A percentile compares a stretch with the other conserved stretches of the same genome.
Evolutionary conservation across 805 yeast species (phyloP).

Genomic region (Yarrowia sp.): DNA sequence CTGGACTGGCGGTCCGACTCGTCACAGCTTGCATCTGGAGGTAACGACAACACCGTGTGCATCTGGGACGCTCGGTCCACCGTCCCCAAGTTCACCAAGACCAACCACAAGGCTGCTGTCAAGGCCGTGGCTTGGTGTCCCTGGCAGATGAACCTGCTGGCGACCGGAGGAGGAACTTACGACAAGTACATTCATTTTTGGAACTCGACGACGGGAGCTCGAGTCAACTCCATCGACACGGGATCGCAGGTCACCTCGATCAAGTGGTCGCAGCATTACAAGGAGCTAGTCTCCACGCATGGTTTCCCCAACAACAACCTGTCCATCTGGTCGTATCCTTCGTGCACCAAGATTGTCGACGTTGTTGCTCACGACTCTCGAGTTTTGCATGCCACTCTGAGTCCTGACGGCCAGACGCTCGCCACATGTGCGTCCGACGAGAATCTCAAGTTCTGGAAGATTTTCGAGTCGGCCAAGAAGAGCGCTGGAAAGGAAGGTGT

Average conservation of each 20-base stretch:
- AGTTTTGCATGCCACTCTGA: conserved; percentile 73
- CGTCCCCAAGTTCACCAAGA: conserved; percentile 68
- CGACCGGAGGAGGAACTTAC: conserved; percentile 96
- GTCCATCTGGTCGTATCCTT: conserved; percentile 79
- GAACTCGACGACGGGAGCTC: conserved; percentile 88
- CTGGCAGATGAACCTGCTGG: conserved; percentile 70
- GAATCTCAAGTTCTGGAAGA: conserved; percentile 89
- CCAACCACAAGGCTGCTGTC: conserved; percentile 87
- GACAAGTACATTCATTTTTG: conserved; percentile 89
- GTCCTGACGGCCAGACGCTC: conserved; percentile 85
- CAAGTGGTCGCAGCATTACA: conserved; percentile 65
- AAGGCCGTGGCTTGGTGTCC: conserved; percentile 97
- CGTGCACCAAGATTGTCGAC: conserved; percentile 82
- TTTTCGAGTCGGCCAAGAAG: conserved; percentile 60
- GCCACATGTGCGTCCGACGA: conserved; percentile 98
- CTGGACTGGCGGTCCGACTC: conserved; percentile 83
- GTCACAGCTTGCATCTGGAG: conserved; percentile 81
- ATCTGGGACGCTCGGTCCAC: conserved; percentile 79
- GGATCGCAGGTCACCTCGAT: conserved; percentile 94
- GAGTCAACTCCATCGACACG: conserved; percentile 81
- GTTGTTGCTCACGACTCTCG: conserved; percentile 90
- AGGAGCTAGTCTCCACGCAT: conserved; percentile 88
- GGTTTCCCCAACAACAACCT: conserved; percentile 88
- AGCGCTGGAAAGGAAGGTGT: conserved; percentile 37
- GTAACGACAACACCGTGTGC: conserved; percentile 88